phyloP scores from a whole-genome alignment of 1,139 yeast genomes.

The Taphrina communis region DNA sequence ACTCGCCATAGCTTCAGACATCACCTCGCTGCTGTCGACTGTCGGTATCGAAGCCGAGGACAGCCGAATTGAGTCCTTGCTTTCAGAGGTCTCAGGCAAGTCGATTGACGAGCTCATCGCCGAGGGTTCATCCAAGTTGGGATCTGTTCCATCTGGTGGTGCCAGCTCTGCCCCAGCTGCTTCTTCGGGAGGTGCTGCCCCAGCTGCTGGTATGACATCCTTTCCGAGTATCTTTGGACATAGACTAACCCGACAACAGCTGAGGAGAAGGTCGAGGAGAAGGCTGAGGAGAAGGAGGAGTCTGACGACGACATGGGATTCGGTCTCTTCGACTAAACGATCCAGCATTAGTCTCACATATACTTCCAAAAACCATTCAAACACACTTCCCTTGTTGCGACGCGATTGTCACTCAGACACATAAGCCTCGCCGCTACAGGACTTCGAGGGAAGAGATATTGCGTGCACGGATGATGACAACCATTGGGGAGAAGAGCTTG shows the following conservation, averaged over 20 bases:
- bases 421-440: no score
- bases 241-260: slow-evolving; percentile 19
- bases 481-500: slow-evolving; percentile 22
- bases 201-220: slow-evolving; percentile 65
- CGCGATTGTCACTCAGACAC: no score
- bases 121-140: slow-evolving; percentile 93
- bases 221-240: not conserved
- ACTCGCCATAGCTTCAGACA: slow-evolving; percentile 55
- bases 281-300: slow-evolving; percentile 64
- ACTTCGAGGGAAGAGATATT: not conserved
- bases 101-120: slow-evolving; percentile 86
- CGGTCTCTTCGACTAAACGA: slow-evolving; percentile 52
- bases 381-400: no score
- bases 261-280: slow-evolving; percentile 65
- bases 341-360: slow-evolving; percentile 4
- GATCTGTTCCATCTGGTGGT: slow-evolving; percentile 97
- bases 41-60: slow-evolving; percentile 97
- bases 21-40: slow-evolving; percentile 84
- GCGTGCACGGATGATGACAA: slow-evolving; percentile 27
- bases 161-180: slow-evolving; percentile 78
- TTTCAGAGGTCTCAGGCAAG: slow-evolving; percentile 95
- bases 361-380: not conserved
- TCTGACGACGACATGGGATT: slow-evolving; percentile 63
- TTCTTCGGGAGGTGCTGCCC: slow-evolving; percentile 72
- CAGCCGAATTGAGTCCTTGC: slow-evolving; percentile 79